Conservation (phyloP, 2,329 filamentous ascomycete species). For the Botrytis galanthina region DNA sequence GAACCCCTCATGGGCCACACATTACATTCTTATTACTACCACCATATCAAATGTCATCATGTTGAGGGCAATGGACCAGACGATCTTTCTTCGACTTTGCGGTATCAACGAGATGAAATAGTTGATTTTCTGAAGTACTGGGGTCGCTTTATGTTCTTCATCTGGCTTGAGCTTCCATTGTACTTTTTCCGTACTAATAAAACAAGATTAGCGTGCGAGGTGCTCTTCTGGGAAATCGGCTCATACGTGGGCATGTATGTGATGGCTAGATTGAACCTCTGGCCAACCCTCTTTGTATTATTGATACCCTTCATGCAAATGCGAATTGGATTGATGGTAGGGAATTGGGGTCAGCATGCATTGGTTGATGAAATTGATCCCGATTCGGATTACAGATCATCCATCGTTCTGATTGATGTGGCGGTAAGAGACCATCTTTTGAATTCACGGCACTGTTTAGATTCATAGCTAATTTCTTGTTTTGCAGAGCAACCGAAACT, state of each 20-base stretch:
- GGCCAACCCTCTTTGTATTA: constrained; percentile 58
- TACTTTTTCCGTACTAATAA: constrained; percentile 71
- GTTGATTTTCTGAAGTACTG: constrained; percentile 69
- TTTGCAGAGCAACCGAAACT: constrained; percentile 71
- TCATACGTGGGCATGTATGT: constrained; percentile 57
- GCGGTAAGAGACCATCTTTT: constrained; percentile 52
- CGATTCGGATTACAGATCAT: constrained; percentile 74
- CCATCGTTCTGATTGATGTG: constrained; percentile 77
- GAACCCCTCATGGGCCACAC: constrained; percentile 80
- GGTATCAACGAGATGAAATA: constrained; percentile 69
- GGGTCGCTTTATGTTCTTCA: constrained; percentile 68
- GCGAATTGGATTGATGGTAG: constrained; percentile 72
- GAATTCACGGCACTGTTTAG: background rate
- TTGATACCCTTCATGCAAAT: constrained; percentile 65
- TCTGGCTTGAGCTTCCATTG: constrained; percentile 72
- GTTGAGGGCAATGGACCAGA: constrained; percentile 77
- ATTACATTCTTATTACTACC: constrained; percentile 82
- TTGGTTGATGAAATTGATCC: constrained; percentile 74
- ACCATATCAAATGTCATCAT: constrained; percentile 84
- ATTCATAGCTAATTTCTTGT: constrained; percentile 21
- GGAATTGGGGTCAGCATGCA: constrained; percentile 83
- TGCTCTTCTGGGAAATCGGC: constrained; percentile 59
- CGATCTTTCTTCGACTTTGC: constrained; percentile 72
- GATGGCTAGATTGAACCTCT: constrained; percentile 50
- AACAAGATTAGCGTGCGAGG: constrained; percentile 50